A percentile compares a stretch with the other conserved stretches of the same genome.
These are phyloP conservation scores for Geotrichum ghanense DNA, from an alignment of 805 yeast genomes.

Conservation along the genomic window DNA sequence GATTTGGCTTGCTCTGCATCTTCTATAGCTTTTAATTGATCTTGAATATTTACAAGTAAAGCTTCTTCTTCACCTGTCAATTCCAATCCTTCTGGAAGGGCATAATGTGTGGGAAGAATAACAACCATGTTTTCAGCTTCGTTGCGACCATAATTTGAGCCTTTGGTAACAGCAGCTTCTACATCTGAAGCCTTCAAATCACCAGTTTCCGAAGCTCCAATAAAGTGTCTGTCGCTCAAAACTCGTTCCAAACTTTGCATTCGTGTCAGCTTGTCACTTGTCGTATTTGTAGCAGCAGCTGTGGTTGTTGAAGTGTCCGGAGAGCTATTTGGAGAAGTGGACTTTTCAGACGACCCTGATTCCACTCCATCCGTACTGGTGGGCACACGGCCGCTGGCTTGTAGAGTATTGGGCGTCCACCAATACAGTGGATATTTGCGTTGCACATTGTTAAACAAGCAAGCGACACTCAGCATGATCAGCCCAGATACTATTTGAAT, in stretches of 20 bases:
- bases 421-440: slow-evolving; percentile 47
- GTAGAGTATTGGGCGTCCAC: slow-evolving; percentile 32
- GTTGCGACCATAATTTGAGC: no score
- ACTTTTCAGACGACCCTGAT: no score
- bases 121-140: background rate
- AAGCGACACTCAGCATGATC: slow-evolving; percentile 38
- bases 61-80: slow-evolving; percentile 1
- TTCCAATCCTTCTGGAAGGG: background rate
- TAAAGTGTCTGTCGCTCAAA: background rate
- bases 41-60: background rate
- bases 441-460: slow-evolving; percentile 41
- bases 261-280: background rate
- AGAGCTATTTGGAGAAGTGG: background rate
- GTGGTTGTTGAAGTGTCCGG: background rate
- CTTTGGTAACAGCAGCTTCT: no score
- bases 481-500: slow-evolving; percentile 39
- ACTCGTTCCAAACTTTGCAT: background rate
- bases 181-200: background rate
- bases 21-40: background rate
- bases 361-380: no score
- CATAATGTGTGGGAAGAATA: background rate
- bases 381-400: background rate
- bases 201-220: background rate
- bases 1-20: no score
- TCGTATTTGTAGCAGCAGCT: background rate